Evolutionary conservation across 345 rosid species (phyloP).

Genomic region (Acer negundo): DNA sequence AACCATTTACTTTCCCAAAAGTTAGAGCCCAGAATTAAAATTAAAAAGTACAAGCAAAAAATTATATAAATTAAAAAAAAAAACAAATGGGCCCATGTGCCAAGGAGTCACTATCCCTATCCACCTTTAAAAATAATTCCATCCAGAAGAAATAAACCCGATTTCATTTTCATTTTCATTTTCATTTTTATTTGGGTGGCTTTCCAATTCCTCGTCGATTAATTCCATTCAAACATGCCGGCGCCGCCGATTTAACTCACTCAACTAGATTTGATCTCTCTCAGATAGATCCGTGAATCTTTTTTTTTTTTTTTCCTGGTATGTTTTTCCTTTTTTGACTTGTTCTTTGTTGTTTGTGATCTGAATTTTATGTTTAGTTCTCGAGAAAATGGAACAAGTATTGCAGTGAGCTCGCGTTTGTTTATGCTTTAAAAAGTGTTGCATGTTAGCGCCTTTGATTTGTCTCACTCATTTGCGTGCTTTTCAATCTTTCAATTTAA

Average conservation of each 20-base stretch:
- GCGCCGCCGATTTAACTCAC: constrained; percentile 44
- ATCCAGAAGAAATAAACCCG: constrained; percentile 16
- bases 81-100: constrained; percentile 32
- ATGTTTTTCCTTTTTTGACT: neutral
- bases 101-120: constrained; percentile 39
- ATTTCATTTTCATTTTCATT: neutral
- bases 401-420: neutral
- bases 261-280: constrained; percentile 12
- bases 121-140: constrained; percentile 40
- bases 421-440: neutral
- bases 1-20: neutral
- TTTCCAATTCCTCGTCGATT: constrained; percentile 42
- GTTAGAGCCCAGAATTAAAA: neutral
- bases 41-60: neutral
- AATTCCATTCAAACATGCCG: constrained; percentile 34
- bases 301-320: constrained; percentile 28
- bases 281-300: constrained; percentile 33
- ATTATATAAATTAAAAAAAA: too few relatives aligned
- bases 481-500: neutral
- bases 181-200: neutral
- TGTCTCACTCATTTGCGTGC: neutral
- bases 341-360: neutral
- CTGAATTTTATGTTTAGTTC: constrained; percentile 31
- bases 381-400: constrained; percentile 22
- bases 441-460: constrained; percentile 6